phyloP scores from a whole-genome alignment of 2,329 filamentous ascomycete species.

The Chrysoporthe deuterocubensis region DNA sequence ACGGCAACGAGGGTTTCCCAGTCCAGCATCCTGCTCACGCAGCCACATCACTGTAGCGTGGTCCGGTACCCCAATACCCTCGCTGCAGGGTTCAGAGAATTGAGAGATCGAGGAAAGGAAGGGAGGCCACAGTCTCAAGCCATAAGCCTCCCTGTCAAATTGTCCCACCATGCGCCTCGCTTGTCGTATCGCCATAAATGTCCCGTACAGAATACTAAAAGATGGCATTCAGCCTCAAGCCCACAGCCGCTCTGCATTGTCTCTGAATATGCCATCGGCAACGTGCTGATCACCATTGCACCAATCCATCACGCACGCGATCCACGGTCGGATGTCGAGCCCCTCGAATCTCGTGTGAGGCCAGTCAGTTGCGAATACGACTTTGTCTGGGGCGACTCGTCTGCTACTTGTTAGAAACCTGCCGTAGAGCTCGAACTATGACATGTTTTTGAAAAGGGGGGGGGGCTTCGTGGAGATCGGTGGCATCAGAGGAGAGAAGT shows the following conservation, averaged over 20 bases:
- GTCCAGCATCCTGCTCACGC: not conserved
- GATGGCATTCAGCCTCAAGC: constrained; percentile 6
- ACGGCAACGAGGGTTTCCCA: not conserved
- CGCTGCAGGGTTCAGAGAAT: not conserved
- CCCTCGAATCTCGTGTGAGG: constrained; percentile 58
- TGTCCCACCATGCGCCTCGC: constrained; percentile 15
- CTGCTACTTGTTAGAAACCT: not conserved
- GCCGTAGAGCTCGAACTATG: not conserved
- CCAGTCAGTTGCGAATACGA: constrained; percentile 35
- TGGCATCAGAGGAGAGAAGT: not conserved
- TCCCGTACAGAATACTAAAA: not conserved
- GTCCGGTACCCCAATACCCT: not conserved
- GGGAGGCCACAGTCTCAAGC: not conserved
- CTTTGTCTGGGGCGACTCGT: constrained; percentile 21
- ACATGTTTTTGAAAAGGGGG: not conserved
- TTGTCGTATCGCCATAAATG: constrained; percentile 13
- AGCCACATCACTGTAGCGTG: not conserved
- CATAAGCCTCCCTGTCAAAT: not conserved
- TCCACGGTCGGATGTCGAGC: constrained; percentile 58
- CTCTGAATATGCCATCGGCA: constrained; percentile 55
- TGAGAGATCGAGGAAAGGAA: not conserved
- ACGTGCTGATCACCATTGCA: constrained; percentile 50
- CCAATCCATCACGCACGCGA: constrained; percentile 57
- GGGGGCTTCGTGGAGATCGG: too few relatives aligned
- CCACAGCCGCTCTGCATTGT: constrained; percentile 59